A percentile compares a stretch with the other conserved stretches of the same genome.
These are phyloP conservation scores for Domatiomyces globalis DNA, from an alignment of 2,329 filamentous ascomycete species.

Conservation along the genomic window DNA sequence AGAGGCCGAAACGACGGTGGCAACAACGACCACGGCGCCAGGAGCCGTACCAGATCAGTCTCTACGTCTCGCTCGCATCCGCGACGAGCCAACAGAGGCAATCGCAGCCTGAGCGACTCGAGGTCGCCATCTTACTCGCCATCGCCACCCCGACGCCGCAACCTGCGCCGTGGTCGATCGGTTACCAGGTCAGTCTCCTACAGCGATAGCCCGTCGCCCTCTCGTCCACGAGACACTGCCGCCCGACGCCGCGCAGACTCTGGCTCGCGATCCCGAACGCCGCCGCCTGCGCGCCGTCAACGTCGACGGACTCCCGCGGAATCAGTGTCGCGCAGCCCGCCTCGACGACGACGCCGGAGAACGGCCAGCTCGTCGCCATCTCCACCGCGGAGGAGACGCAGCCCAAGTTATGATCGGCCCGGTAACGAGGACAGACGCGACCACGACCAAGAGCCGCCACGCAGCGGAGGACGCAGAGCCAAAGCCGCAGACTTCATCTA, in stretches of 20 bases:
- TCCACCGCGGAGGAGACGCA: conserved; percentile 2
- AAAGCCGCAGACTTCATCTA: conserved; percentile 3
- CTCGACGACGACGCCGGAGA: conserved; percentile 3
- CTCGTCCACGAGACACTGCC: conserved; percentile 3
- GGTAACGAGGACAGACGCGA: background rate
- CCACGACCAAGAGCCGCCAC: background rate
- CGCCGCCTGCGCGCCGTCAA: background rate
- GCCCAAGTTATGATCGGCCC: background rate
- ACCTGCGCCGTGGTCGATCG: conserved; percentile 5
- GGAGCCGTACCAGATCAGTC: conserved; percentile 8
- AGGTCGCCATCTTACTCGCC: conserved; percentile 14
- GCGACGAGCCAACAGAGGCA: conserved; percentile 3
- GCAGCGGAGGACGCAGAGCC: conserved; percentile 1
- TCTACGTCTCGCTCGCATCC: conserved; percentile 20
- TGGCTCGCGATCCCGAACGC: background rate
- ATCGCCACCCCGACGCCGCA: conserved; percentile 11
- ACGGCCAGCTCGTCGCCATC: conserved; percentile 4
- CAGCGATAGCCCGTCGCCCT: conserved; percentile 6
- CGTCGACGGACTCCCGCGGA: background rate
- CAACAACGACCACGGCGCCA: conserved; percentile 9
- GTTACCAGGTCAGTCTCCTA: conserved; percentile 7
- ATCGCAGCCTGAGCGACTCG: conserved; percentile 12
- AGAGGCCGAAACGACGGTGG: conserved; percentile 3
- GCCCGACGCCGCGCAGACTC: conserved; percentile 1
- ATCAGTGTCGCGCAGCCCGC: background rate